Evolutionary conservation across 2,329 filamentous ascomycete species (phyloP), one percentile per base, ranked within the genome.

Genomic region (Shiraia sp.): DNA sequence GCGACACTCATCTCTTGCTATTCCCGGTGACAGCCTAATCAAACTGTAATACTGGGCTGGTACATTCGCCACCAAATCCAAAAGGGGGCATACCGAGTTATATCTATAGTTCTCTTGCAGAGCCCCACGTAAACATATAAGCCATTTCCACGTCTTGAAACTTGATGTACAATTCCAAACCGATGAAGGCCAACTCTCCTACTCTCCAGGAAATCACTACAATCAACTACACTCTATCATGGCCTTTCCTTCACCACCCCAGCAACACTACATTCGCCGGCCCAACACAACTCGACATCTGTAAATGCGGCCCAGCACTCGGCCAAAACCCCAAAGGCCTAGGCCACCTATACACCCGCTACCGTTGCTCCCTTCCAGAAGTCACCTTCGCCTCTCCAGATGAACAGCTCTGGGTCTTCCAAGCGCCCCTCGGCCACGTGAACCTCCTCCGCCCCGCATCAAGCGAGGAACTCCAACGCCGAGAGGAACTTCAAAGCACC

Each of bases 201-300:
- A 51, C 15, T 57, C 66, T 40, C 69, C 68, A 5, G 57, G 63
- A 69, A 9, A 40, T 66, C 4, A 62, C 57, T 13, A 59, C 59
- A 2, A 52, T 76, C 26, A 69, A 66, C 39, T 68, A 68, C 65
- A 38, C 42, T 6, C 49, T 65, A 12, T 32, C 44, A 13, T 66
- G 61, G 57, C 53, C 56, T 4, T 49, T 56, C 40, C 48, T 68
- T 4, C 51, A 63, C 3, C 56, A 62, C 25, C 63, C 64, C 1
- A 59, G 54, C 45, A 63, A 63, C 32, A 59, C 54, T 6, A 66
- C 65, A 6, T 66, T 64, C 27, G 55, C 49, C 9, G 56, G 59
- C 5, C 36, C 45, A 6, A 47, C 51, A 7, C 61, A 62, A 28
- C 53, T 66, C 32, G 59, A 62, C 33, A 34, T 57, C 16, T 62